Conservation (phyloP, 352 stramenopile genomes). For the Peronospora farinosa region DNA sequence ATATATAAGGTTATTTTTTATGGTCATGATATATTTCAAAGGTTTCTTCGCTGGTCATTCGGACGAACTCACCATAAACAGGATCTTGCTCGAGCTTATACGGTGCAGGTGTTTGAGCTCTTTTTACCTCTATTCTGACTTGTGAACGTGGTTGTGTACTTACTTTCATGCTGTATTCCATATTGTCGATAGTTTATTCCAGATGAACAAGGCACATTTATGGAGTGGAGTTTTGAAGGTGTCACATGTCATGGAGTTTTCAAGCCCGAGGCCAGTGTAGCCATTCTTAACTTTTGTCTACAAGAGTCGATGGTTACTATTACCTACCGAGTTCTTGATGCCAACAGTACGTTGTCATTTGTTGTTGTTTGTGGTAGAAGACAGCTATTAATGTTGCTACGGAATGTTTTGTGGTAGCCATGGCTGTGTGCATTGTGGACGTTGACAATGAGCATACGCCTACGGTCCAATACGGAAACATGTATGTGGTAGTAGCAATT, state of each 20-base stretch:
- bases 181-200: constrained; percentile 56
- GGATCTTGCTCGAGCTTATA: constrained; percentile 69
- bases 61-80: constrained; percentile 61
- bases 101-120: constrained; percentile 51
- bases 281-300: constrained; percentile 79
- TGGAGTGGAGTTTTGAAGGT: constrained; percentile 84
- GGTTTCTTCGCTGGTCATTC: constrained; percentile 80
- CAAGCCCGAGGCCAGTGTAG: constrained; percentile 71
- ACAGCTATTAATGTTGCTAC: not conserved
- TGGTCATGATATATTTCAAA: constrained; percentile 14
- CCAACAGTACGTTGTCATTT: constrained; percentile 49
- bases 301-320: constrained; percentile 83
- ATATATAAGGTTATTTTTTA: not conserved
- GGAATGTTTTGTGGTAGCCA: constrained; percentile 33
- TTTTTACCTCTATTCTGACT: not conserved
- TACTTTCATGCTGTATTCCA: not conserved
- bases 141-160: no score
- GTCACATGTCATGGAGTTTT: constrained; percentile 80
- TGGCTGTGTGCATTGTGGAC: constrained; percentile 80
- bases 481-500: constrained; percentile 31
- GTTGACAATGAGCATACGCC: constrained; percentile 78
- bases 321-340: constrained; percentile 71
- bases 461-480: constrained; percentile 80
- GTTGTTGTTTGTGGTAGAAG: not conserved
- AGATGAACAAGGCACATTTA: constrained; percentile 69